These are phyloP conservation scores for Thyridium curvatum DNA, from an alignment of 2,329 filamentous ascomycete species.

Conservation along the genomic window DNA sequence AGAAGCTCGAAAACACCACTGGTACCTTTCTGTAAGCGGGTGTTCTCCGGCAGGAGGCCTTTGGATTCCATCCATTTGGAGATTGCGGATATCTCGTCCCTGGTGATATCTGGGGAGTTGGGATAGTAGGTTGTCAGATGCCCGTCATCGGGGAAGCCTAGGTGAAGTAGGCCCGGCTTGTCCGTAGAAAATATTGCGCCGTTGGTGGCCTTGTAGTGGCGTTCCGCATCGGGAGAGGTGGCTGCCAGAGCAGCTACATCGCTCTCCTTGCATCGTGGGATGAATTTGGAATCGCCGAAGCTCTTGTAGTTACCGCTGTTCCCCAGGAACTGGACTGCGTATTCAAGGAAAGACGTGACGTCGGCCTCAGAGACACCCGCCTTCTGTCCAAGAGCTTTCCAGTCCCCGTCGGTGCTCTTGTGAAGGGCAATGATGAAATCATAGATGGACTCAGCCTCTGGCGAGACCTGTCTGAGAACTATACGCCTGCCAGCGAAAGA, in stretches of 20 bases:
- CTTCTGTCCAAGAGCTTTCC: slow-evolving; percentile 59
- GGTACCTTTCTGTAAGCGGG: slow-evolving; percentile 57
- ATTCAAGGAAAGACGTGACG: slow-evolving; percentile 65
- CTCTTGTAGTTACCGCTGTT: slow-evolving; percentile 84
- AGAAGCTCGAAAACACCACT: slow-evolving; percentile 61
- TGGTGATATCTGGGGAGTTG: slow-evolving; percentile 65
- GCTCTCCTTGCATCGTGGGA: slow-evolving; percentile 62
- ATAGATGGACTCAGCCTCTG: slow-evolving; percentile 75
- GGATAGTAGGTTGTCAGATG: slow-evolving; percentile 82
- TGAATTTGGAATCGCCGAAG: slow-evolving; percentile 79
- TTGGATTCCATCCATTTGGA: slow-evolving; percentile 66
- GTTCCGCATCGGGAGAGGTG: slow-evolving; percentile 52
- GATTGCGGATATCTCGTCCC: slow-evolving; percentile 66
- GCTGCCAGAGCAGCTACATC: slow-evolving; percentile 59
- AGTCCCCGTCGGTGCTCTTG: slow-evolving; percentile 61
- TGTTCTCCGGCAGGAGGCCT: slow-evolving; percentile 69
- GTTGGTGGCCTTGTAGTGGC: slow-evolving; percentile 60
- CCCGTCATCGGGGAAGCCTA: slow-evolving; percentile 68
- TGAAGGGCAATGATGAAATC: slow-evolving; percentile 73
- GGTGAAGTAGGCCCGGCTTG: slow-evolving; percentile 60
- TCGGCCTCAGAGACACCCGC: slow-evolving; percentile 59
- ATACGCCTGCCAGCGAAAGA: slow-evolving; percentile 72
- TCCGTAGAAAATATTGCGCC: slow-evolving; percentile 67
- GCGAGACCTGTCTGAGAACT: slow-evolving; percentile 74
- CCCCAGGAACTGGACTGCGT: slow-evolving; percentile 71